A percentile compares a stretch with the other conserved stretches of the same genome.
These are phyloP conservation scores for Elaphomyces granulatus DNA, from an alignment of 495 filamentous ascomycete species.

Conservation along the genomic window DNA sequence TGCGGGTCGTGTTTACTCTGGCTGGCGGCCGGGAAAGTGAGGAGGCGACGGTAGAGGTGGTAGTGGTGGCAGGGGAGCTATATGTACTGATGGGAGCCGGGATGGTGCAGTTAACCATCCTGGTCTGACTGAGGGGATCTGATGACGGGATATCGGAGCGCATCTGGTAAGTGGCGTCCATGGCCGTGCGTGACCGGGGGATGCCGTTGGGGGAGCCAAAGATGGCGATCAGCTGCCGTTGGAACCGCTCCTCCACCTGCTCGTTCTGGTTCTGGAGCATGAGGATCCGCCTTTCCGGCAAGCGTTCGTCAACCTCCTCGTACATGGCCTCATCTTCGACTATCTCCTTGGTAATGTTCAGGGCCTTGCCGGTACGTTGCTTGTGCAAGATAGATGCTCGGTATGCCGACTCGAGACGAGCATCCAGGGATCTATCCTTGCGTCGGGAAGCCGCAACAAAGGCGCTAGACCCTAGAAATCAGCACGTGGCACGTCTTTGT, in stretches of 20 bases:
- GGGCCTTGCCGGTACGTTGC: slow-evolving; percentile 67
- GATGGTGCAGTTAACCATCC: too few species aligned
- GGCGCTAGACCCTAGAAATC: too few species aligned
- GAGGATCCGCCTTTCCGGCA: slow-evolving; percentile 30
- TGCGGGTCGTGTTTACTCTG: neutral
- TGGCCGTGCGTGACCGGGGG: slow-evolving; percentile 15
- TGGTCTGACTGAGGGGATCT: too few species aligned
- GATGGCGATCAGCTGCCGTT: slow-evolving; percentile 25
- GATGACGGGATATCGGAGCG: slow-evolving; percentile 30
- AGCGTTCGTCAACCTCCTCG: slow-evolving; percentile 77
- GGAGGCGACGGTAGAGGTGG: neutral
- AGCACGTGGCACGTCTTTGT: too few species aligned
- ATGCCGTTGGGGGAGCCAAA: slow-evolving; percentile 15
- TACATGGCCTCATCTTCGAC: slow-evolving; percentile 95
- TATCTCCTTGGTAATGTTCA: slow-evolving; percentile 76
- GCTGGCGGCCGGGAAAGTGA: neutral
- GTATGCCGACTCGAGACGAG: slow-evolving; percentile 75
- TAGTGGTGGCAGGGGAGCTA: neutral
- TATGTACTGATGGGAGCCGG: neutral
- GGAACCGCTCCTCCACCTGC: slow-evolving; percentile 30
- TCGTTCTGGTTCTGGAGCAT: slow-evolving; percentile 31
- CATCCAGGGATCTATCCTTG: slow-evolving; percentile 79
- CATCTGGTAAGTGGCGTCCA: slow-evolving; percentile 27
- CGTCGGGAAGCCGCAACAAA: slow-evolving; percentile 92
- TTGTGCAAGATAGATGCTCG: slow-evolving; percentile 84